Evolutionary conservation across 208 protist species (phyloP).

Genomic region (Trichomonas tenax): DNA sequence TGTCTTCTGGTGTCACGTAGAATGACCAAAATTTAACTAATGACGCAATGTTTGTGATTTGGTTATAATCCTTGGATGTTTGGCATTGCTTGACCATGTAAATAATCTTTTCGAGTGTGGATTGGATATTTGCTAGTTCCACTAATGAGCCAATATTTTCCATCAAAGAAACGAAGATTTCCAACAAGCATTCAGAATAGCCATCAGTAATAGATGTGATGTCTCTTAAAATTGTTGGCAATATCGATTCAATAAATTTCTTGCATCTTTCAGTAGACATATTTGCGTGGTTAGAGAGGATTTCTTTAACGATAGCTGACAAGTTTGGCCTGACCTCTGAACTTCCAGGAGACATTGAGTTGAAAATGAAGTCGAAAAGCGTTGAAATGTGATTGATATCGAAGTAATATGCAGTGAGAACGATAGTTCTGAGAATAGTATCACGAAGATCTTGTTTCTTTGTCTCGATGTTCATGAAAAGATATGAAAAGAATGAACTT

Average conservation of each 20-base stretch:
- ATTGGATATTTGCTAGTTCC: neutral
- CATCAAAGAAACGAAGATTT: neutral
- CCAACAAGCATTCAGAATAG: neutral
- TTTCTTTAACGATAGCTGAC: neutral
- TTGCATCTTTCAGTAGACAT: neutral
- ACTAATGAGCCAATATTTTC: neutral
- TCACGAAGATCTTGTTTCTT: neutral
- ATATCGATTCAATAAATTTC: neutral
- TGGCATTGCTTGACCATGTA: neutral
- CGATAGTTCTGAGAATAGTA: neutral
- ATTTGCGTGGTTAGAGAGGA: neutral
- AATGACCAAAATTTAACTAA: neutral
- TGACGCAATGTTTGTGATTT: neutral
- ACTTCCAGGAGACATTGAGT: neutral
- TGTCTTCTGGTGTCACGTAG: neutral
- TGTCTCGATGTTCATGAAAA: neutral
- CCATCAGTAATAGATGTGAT: neutral
- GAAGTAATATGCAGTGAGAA: neutral
- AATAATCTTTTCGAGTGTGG: neutral
- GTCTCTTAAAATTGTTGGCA: neutral
- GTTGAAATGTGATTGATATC: neutral
- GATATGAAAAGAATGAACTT: neutral
- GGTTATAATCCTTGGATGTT: neutral
- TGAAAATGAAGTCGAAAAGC: neutral
- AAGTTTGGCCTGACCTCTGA: neutral